phyloP scores from a whole-genome alignment of 768 basidiomycete genomes.

The Guyanaporus albipodus region DNA sequence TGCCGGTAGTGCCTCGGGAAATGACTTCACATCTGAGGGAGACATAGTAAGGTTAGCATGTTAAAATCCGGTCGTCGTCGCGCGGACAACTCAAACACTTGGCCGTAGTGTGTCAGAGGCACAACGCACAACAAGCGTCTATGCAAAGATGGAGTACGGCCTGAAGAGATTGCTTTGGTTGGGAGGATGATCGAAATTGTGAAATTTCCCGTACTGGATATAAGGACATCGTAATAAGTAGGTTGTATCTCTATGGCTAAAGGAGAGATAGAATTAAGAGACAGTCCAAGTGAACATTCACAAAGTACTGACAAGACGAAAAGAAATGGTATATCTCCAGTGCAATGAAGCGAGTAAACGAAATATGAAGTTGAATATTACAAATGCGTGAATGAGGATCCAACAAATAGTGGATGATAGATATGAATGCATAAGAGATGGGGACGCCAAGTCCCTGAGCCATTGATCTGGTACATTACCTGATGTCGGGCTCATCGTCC shows the following conservation, averaged over 20 bases:
- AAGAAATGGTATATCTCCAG: conserved; percentile 21
- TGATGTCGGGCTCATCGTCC: conserved; percentile 29
- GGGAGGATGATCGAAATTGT: conserved; percentile 46
- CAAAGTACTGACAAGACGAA: conserved; percentile 16
- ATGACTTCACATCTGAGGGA: conserved; percentile 52
- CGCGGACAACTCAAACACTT: background rate
- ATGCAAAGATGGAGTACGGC: conserved; percentile 92
- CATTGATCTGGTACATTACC: conserved; percentile 25
- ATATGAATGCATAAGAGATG: conserved; percentile 12
- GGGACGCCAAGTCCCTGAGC: conserved; percentile 14
- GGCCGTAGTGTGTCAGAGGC: conserved; percentile 70
- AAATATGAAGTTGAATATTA: conserved; percentile 16
- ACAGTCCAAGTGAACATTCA: conserved; percentile 6
- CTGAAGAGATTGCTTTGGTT: conserved; percentile 89
- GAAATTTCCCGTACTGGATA: background rate
- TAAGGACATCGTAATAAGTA: conserved; percentile 12
- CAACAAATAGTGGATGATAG: conserved; percentile 17
- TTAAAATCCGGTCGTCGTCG: background rate
- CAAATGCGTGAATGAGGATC: conserved; percentile 18
- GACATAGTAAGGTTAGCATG: conserved; percentile 75
- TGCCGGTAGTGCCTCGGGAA: conserved; percentile 42
- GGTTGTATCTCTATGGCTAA: conserved; percentile 13
- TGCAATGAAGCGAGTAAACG: conserved; percentile 16
- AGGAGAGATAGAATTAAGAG: conserved; percentile 1
- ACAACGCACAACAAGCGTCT: conserved; percentile 77